Conservation (phyloP, 2,329 filamentous ascomycete genomes). For the Pseudogymnoascus sp. region DNA sequence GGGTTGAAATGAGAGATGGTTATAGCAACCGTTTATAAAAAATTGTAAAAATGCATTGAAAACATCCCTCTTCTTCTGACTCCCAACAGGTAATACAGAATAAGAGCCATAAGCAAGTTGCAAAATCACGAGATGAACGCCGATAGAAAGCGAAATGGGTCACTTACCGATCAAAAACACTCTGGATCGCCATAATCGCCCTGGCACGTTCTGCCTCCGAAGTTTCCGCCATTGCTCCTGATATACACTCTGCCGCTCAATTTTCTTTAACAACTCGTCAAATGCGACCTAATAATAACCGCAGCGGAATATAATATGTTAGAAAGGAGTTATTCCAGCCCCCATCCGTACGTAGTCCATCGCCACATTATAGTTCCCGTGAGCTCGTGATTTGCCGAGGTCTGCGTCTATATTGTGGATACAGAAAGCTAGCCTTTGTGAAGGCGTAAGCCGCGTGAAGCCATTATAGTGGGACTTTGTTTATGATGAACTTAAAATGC, state of each 20-base stretch:
- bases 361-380: background rate
- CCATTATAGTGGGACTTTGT: slow-evolving; percentile 1
- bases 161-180: slow-evolving; percentile 24
- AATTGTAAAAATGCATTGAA: background rate
- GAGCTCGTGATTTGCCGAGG: background rate
- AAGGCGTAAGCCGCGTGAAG: background rate
- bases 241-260: background rate
- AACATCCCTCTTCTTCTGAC: no score
- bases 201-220: slow-evolving; percentile 12
- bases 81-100: background rate
- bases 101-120: background rate
- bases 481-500: background rate
- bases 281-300: background rate
- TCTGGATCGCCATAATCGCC: slow-evolving; percentile 21
- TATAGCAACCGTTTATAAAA: background rate
- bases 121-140: background rate
- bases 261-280: background rate
- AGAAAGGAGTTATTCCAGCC: background rate
- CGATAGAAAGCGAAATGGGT: background rate
- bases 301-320: background rate
- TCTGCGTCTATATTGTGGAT: slow-evolving; percentile 2
- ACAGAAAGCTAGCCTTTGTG: background rate
- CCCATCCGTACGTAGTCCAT: background rate
- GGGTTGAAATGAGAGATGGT: background rate
- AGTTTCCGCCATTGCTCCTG: background rate